Evolutionary conservation across 176 grass and related monocot species (phyloP), one percentile per base, ranked within the genome.

Genomic region (Dendrocalamus sinicus): DNA sequence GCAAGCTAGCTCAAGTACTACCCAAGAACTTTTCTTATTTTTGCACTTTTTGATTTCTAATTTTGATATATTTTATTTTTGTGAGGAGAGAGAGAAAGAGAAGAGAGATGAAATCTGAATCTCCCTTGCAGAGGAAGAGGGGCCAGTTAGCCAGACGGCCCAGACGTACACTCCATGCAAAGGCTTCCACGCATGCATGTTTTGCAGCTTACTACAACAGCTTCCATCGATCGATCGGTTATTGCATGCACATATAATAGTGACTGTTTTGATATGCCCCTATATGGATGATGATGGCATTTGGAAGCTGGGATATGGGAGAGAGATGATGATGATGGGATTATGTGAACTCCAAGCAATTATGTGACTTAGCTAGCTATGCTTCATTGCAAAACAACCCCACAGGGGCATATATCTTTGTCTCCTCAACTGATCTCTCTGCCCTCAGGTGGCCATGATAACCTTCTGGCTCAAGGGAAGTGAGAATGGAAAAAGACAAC

Each of bases 141-240:
- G 84, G 78, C 73, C 85, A 79, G 88, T 63, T 90, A 51, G 90
- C 90, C 91, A 90, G 87, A 85, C 93, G 93, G 44, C 88, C 90
- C 91, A 90, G 87, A 85, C 93, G 93, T 95, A 93, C 93, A 95
- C 93, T 95, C 76, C 93, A 95, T 93, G 93, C 93, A 95, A 95
- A 95, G 91, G 91, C 76, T 74, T 81, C 55, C 75, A 87, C 86
- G 91, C 85, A 83, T 77, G 72, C 86, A 90, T 83, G 89, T 70
- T 93, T 88, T 86, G 92, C 89, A 83, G 82, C 85, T 91, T 91
- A 84, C 85, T 84, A 54, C 86, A 87, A 78, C 89, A 87, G 74
- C 84, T 24, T 54, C 74, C 73, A 71, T 73, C 80, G 22, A 82
- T 86, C 86, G 53, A 81, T 89, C 83, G 88, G 89, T 91, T 91